Evolutionary conservation across 768 basidiomycete species (phyloP).

Genomic region (Hemileccinum rubropunctum): DNA sequence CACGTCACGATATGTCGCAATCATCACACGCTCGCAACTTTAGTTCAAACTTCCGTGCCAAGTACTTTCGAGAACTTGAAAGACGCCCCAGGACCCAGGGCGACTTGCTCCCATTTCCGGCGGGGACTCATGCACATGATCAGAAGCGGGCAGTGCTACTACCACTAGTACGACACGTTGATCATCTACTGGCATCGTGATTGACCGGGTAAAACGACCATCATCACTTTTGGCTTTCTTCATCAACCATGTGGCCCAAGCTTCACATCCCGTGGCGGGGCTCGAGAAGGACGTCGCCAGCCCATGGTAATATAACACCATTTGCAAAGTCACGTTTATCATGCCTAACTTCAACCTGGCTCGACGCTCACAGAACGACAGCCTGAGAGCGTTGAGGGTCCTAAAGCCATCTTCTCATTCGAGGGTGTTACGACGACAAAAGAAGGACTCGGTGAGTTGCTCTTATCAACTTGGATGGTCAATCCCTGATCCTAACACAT

Average conservation of each 20-base stretch:
- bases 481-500: not conserved
- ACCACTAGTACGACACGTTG: no score
- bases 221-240: no score
- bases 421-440: not conserved
- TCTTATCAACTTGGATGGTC: not conserved
- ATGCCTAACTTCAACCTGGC: not conserved
- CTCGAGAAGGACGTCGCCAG: slow-evolving; percentile 2
- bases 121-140: no score
- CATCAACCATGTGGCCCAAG: slow-evolving; percentile 11
- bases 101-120: no score
- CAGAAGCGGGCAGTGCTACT: no score
- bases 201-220: no score
- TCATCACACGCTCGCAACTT: not conserved
- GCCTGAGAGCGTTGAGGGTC: not conserved
- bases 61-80: no score
- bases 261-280: slow-evolving; percentile 9
- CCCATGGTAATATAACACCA: slow-evolving; percentile 1
- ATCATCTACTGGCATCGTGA: no score
- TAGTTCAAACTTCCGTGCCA: no score
- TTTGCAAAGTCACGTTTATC: not conserved
- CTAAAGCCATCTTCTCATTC: not conserved
- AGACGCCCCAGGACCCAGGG: no score
- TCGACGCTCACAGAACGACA: slow-evolving; percentile 1
- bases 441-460: not conserved
- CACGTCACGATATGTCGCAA: not conserved